These are phyloP conservation scores for Gossypium trilobum DNA, from an alignment of 441 rosid species.

Conservation along the genomic window DNA sequence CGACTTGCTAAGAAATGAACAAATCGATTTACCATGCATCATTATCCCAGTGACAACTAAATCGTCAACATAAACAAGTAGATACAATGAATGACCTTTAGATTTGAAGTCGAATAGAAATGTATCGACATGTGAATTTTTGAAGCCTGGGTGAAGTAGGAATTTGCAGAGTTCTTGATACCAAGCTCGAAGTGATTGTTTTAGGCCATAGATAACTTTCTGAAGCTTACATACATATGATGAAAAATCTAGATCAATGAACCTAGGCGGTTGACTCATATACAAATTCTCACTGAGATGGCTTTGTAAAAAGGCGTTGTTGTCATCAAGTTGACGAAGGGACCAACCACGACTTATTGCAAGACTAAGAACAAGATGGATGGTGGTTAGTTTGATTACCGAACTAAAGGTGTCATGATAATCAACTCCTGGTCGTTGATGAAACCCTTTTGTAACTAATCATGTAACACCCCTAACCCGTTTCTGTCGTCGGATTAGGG, in stretches of 20 bases:
- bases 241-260: not conserved
- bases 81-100: not conserved
- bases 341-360: not conserved
- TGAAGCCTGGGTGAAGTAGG: not conserved
- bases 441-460: not conserved
- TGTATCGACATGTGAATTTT: not conserved
- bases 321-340: not conserved
- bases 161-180: not conserved
- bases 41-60: not conserved
- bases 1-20: not conserved
- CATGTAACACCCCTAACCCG: no score
- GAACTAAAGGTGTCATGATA: not conserved
- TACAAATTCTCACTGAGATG: not conserved
- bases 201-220: not conserved
- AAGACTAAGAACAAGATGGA: no score
- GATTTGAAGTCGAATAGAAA: not conserved
- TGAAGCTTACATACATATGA: not conserved
- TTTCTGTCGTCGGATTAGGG: fast-evolving
- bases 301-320: not conserved
- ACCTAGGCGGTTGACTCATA: not conserved
- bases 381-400: no score
- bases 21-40: not conserved
- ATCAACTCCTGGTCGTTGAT: not conserved
- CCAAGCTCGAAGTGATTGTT: not conserved
- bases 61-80: not conserved